Conservation (phyloP, 192 early-diverging fungal species). For the Linnemannia zychae region DNA sequence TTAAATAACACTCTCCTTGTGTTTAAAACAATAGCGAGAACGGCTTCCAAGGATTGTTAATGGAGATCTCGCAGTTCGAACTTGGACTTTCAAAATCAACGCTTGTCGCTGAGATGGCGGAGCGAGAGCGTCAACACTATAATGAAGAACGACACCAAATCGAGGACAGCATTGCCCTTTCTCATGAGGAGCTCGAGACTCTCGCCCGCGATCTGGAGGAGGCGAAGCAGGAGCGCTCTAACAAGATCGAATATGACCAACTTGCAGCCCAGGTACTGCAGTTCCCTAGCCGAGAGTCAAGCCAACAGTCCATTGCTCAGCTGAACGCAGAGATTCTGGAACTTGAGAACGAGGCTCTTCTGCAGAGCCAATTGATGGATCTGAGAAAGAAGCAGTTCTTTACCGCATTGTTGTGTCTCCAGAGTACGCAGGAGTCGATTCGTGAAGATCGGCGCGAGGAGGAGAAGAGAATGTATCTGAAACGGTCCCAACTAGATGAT, state of each 20-base stretch:
- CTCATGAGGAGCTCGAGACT: constrained; percentile 31
- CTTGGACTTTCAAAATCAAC: constrained; percentile 33
- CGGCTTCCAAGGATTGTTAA: constrained; percentile 15
- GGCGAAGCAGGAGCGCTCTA: constrained; percentile 38
- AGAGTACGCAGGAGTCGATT: constrained; percentile 43
- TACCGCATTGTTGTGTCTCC: constrained; percentile 27
- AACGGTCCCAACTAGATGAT: constrained; percentile 26
- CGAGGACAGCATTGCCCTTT: constrained; percentile 12
- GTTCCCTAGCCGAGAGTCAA: constrained; percentile 43
- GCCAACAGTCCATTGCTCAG: constrained; percentile 15
- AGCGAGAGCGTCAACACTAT: constrained; percentile 37
- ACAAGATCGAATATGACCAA: constrained; percentile 48
- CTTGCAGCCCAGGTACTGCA: constrained; percentile 22
- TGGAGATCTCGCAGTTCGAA: constrained; percentile 37
- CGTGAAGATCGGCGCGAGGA: constrained; percentile 40
- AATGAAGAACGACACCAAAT: constrained; percentile 34
- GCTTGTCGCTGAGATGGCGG: constrained; percentile 42
- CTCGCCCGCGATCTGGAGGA: constrained; percentile 31
- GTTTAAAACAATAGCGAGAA: constrained; percentile 13
- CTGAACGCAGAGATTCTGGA: constrained; percentile 38
- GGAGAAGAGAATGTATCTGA: constrained; percentile 25
- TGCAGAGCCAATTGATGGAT: constrained; percentile 30
- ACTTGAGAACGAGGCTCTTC: constrained; percentile 22
- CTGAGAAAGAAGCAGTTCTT: constrained; percentile 42
- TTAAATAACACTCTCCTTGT: neutral